Evolutionary conservation across 192 early-diverging fungal genomes (phyloP), one percentile per base, ranked within the genome.

Genomic region (Jimgerdemannia lactiflua): DNA sequence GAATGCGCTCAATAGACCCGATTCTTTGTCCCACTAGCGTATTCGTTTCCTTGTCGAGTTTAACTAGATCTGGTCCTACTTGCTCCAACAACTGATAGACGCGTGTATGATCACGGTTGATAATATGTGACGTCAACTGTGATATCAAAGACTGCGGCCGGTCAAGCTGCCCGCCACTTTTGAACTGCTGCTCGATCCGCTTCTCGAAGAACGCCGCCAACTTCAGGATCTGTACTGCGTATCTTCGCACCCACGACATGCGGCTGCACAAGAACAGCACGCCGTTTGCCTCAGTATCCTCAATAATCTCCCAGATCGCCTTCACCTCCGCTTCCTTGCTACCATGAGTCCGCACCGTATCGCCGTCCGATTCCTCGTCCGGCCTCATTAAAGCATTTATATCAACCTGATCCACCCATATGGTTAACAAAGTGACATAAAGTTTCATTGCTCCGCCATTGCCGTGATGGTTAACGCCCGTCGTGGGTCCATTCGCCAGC

Each of bases 201-300:
- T 75, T 75, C 14, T 91, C 89, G 18, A 94, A 82, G 19, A 84
- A 70, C 7, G 85, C 80, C 4, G 85, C 85, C 10, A 87, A 66
- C 43, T 87, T 79, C 39, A 95, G 70, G 14, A 94, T 84, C 17
- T 86, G 75, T 19, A 93, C 83, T 17, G 90, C 94, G 17, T 83
- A 80, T 20, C 85, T 78, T 41, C 94, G 89, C 20, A 94, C 86
- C 2, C 74, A 63, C 42, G 87, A 80, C 6, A 82, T 82, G 19
- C 81, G 84, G 39, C 85, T 90, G 68, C 87, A 92, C 42, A 97
- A 77, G 69, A 91, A 93, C 6, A 94, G 76, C 19, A 97, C 75
- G 0, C 94, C 95, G 40, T 88, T 86, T 9, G 86, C 85, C 78
- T 97, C 95, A 9, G 92, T 89, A 64, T 91, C 91, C 69, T 91